Evolutionary conservation across 2,329 filamentous ascomycete species (phyloP), one percentile per base, ranked within the genome.

Genomic region (Talaromyces sp.): DNA sequence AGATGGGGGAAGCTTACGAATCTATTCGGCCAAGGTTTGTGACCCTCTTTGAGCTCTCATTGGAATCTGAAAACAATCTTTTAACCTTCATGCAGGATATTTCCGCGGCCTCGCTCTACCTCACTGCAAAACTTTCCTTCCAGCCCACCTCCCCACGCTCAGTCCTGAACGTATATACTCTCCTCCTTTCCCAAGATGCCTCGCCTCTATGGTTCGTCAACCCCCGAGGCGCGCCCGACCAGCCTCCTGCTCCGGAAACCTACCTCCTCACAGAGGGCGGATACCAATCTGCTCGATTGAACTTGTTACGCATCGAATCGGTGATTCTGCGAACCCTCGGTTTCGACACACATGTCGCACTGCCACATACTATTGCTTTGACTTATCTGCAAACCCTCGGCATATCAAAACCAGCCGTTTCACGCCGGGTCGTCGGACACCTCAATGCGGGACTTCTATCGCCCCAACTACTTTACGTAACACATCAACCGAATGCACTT

Each of bases 311-410:
- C n/a, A 82, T 87, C 44, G 94, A 99, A 72, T 84, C 88, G 3
- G 84, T 86, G 36, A 85, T 97, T 16, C 81, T 97, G 1, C 85
- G 85, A 55, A 80, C 85, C 0, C 79, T 97, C 0, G 86, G 86
- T 13, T 97, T 96, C 72, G 84, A 95, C 65, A 89, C 87, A 1
- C 90, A 94, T 62, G 90, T 95, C 10, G 86, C 90, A 1, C 81
- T 97, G 0, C 94, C 94, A 0, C 90, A 97, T 67, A 83, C 89
- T 0, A 83, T 97, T 13, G 90, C 90, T 53, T 83, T 97, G 52
- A 97, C 92, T 5, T 99, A 97, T 69, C 83, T 97, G 1, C 93
- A 97, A 74, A 88, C 92, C 0, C 83, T 99, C 16, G 90, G 91
- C 53, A 87, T 89, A 43, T 80, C 86, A 4, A 70, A 69, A 2